Conservation (phyloP, 179 eudicot species). For the Corrigiola litoralis region DNA sequence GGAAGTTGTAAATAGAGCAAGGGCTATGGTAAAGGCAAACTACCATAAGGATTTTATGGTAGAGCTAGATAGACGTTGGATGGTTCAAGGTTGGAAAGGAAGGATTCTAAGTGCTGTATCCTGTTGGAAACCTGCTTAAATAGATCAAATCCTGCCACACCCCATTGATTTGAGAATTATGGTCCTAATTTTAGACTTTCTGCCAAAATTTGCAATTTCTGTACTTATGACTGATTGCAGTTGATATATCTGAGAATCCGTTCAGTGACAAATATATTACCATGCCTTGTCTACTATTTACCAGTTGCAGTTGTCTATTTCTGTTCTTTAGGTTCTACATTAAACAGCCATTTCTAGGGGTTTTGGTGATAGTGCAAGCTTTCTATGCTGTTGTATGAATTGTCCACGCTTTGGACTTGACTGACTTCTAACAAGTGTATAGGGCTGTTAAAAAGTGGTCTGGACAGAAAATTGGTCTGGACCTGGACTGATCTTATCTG, state of each 20-base stretch:
- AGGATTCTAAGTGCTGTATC: conserved; percentile 42
- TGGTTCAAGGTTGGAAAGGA: conserved; percentile 59
- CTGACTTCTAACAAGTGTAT: not conserved
- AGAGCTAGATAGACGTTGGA: conserved; percentile 40
- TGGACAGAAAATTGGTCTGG: too few relatives aligned
- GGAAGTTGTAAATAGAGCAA: conserved; percentile 28
- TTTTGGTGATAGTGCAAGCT: not conserved
- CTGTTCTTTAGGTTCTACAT: not conserved
- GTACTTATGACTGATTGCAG: not conserved
- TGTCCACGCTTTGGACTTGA: not conserved
- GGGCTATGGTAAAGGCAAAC: conserved; percentile 32
- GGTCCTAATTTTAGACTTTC: not conserved
- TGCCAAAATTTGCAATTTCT: not conserved
- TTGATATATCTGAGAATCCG: not conserved
- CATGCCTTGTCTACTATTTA: not conserved
- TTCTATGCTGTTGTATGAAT: too few relatives aligned
- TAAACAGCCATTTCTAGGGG: not conserved
- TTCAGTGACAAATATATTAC: not conserved
- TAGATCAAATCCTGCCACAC: not conserved
- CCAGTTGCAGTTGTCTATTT: not conserved
- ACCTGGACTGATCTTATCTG: too few relatives aligned
- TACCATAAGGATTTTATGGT: conserved; percentile 50
- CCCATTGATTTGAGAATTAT: too few relatives aligned
- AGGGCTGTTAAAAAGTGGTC: too few relatives aligned
- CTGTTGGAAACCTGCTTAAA: conserved; percentile 40